Conservation (phyloP, 352 stramenopile species). For the Globisporangium barbulae region DNA sequence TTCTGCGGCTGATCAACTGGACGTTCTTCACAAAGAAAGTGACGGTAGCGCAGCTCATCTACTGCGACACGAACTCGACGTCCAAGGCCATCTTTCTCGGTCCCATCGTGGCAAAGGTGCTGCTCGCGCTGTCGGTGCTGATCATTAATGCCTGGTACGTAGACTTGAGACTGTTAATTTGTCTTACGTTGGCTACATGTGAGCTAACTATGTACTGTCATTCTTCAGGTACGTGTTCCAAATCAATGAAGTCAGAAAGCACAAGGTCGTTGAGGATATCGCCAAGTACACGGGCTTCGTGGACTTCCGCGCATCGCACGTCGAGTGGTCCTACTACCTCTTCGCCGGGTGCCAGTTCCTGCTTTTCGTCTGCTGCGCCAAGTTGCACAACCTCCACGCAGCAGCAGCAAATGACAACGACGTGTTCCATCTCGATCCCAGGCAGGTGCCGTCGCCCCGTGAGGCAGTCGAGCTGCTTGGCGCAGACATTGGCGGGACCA, state of each 20-base stretch:
- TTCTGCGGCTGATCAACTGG: conserved; percentile 60
- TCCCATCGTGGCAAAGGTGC: conserved; percentile 27
- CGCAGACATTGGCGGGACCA: conserved; percentile 1
- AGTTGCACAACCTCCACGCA: conserved; percentile 67
- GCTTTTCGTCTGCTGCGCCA: conserved; percentile 56
- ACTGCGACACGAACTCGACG: conserved; percentile 13
- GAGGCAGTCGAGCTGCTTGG: conserved; percentile 14
- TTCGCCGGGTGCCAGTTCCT: conserved; percentile 54
- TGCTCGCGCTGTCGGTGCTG: conserved; percentile 44
- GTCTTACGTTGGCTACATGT: background rate
- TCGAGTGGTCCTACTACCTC: conserved; percentile 68
- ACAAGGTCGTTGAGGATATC: conserved; percentile 28
- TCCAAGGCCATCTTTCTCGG: conserved; percentile 47
- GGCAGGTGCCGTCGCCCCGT: background rate
- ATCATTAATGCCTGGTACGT: conserved; percentile 52
- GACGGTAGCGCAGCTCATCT: conserved; percentile 51
- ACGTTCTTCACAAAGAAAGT: conserved; percentile 64
- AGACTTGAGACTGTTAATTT: background rate
- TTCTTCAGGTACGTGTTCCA: conserved; percentile 48
- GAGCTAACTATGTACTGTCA: background rate
- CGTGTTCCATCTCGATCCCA: conserved; percentile 7
- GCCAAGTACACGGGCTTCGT: conserved; percentile 59
- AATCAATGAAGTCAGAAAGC: conserved; percentile 35
- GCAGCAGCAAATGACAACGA: conserved; percentile 17
- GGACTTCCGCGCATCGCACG: conserved; percentile 39